Evolutionary conservation across 345 rosid species (phyloP), one percentile per base, ranked within the genome.

Genomic region (Moringa oleifera): DNA sequence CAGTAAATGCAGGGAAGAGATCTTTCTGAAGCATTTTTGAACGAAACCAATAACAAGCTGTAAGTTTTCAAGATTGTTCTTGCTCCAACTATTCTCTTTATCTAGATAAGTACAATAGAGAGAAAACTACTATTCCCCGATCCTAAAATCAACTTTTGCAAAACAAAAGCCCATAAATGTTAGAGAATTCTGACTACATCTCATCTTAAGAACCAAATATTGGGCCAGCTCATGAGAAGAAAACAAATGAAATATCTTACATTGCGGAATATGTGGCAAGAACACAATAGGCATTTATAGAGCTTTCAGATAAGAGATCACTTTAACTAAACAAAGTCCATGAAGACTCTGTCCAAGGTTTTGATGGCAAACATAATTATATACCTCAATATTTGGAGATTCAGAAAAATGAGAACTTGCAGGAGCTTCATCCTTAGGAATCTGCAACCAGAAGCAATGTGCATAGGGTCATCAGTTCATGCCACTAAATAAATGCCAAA

Each of bases 371-470:
- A 36, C 4, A 20, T 74, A 64, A 65, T 23, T 23, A 66, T 62
- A 51, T 57, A 83, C 94, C 84, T 80, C 77, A 55, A 70, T 56
- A 54, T 76, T 79, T 64, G 74, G 75, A 68, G 77, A 72, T 70
- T 71, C 79, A 66, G 60, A 70, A 64, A 61, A 57, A 63, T 53
- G 76, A 73, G 79, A 70, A 71, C 61, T 71, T 23, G 75, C 55
- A 53, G 55, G 59, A 68, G 63, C 79, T 73, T 77, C 86, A 75
- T 73, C 79, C 74, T 79, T 78, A 59, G 69, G 76, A 61, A 68
- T 65, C 85, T 83, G 80, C 78, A 77, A 51, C 61, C 69, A 64
- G 71, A 57, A 72, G 68, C 63, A 54, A 60, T 49, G 70, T 59
- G 63, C 57, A 63, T 51, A 64, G 51, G 66, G 70, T 73, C 68